These are phyloP conservation scores for Paxillus involutus DNA, from an alignment of 768 basidiomycete species.

Conservation along the genomic window DNA sequence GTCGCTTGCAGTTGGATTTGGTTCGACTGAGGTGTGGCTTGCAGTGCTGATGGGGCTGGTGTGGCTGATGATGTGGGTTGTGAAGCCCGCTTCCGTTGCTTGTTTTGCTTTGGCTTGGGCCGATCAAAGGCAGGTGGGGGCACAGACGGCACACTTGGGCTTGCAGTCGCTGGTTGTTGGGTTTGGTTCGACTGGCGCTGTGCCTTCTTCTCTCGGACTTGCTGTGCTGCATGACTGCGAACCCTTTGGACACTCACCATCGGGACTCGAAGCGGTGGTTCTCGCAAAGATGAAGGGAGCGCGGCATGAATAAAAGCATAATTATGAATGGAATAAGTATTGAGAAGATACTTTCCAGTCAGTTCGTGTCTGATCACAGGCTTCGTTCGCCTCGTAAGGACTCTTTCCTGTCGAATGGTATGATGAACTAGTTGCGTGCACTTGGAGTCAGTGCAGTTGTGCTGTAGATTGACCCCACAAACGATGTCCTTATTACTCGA, in stretches of 20 bases:
- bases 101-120: background rate
- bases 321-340: constrained; percentile 17
- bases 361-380: constrained; percentile 4
- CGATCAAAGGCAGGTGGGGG: background rate
- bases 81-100: background rate
- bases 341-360: constrained; percentile 11
- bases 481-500: constrained; percentile 10
- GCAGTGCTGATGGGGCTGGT: no score
- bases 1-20: no score
- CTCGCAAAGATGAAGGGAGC: background rate
- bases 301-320: constrained; percentile 7
- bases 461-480: constrained; percentile 6
- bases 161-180: no score
- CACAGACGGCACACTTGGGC: no score
- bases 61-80: background rate
- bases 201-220: no score
- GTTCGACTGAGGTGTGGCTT: no score
- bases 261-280: background rate
- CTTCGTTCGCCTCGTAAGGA: background rate
- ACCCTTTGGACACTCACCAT: no score
- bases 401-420: no score
- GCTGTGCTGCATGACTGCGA: no score
- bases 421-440: no score
- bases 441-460: no score
- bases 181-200: no score